Evolutionary conservation across 139 green algal genomes (phyloP), one percentile per base, ranked within the genome.

Genomic region (Astrephomene gubernaculifera): DNA sequence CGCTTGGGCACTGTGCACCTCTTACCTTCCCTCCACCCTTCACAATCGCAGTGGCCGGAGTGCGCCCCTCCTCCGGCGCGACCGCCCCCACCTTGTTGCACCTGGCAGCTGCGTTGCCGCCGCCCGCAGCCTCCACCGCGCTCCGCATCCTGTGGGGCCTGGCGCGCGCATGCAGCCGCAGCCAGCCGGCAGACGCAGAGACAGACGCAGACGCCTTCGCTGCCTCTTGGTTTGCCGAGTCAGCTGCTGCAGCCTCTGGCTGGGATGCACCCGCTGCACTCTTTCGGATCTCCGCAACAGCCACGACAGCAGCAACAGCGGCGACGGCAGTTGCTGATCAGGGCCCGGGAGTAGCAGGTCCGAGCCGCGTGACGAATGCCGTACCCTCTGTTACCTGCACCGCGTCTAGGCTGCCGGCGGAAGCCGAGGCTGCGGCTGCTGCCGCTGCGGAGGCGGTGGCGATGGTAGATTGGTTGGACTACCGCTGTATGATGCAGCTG

Each of bases 141-240:
- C 67, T 86, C 25, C 65, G 54, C 31, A 25, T 14, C 35, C 35
- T 86, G 17, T 84, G 78, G 78, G 17, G n/a, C 38, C 78, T 84
- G 31, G 78, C 78, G 45, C 63, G 6, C 14, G 3, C 53, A 27
- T 2, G 31, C 35, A 29, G 31, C 35, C 1, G 36, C 17, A 45
- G 10, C 31, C 61, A 43, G 43, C 61, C 39, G 43, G n/a, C n/a
- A n/a, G n/a, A n/a, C n/a, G n/a, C n/a, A n/a, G n/a, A n/a, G n/a
- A n/a, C n/a, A n/a, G n/a, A 21, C 43, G 60, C 60, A 14, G 41
- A 84, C 24, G 2, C 78, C 33, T 84, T 84, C 41, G 78, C 78
- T 7, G 9, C 31, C 43, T 61, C 78, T 22, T 84, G 78, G 78
- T 84, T 84, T 33, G 76, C n/a, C 64, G 63, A 74, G n/a, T n/a